phyloP scores from a whole-genome alignment of 768 basidiomycete genomes.

The Suillus spraguei region DNA sequence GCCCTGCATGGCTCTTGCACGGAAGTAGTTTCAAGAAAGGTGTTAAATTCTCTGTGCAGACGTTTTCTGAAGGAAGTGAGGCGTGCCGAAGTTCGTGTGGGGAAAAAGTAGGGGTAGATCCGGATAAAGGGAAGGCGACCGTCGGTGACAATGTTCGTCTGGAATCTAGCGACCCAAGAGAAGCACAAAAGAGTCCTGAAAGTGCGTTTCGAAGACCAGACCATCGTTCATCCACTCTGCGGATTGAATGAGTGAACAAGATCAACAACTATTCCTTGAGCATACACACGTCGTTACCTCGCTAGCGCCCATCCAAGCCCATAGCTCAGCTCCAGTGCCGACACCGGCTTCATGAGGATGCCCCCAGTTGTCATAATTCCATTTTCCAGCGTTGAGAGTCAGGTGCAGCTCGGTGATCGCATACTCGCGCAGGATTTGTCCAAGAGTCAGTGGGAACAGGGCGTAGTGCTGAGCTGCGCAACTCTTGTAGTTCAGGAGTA shows the following conservation, averaged over 20 bases:
- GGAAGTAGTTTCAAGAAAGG: conserved; percentile 95
- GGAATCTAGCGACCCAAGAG: conserved; percentile 76
- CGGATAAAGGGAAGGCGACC: conserved; percentile 65
- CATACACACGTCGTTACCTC: conserved; percentile 46
- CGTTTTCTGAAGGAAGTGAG: conserved; percentile 76
- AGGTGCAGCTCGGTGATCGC: conserved; percentile 88
- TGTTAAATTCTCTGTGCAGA: conserved; percentile 98
- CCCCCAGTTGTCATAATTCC: conserved; percentile 87
- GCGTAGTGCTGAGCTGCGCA: conserved; percentile 79
- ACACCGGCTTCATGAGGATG: conserved; percentile 76
- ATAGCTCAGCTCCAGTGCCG: conserved; percentile 85
- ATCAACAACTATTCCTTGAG: neutral
- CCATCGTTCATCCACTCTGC: conserved; percentile 80
- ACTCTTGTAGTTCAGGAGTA: conserved; percentile 2
- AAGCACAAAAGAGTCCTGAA: conserved; percentile 94
- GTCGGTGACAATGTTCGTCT: conserved; percentile 72
- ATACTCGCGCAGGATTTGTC: conserved; percentile 85
- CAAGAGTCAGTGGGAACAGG: conserved; percentile 83
- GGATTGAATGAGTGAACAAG: conserved; percentile 11
- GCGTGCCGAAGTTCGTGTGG: conserved; percentile 72
- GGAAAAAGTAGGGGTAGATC: conserved; percentile 46
- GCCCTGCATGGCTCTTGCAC: conserved; percentile 86
- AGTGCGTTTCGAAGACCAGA: conserved; percentile 84
- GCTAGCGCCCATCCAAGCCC: conserved; percentile 88
- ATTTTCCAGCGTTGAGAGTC: conserved; percentile 88